phyloP scores from a whole-genome alignment of 345 rosid genomes.

The Syzygium grande region DNA sequence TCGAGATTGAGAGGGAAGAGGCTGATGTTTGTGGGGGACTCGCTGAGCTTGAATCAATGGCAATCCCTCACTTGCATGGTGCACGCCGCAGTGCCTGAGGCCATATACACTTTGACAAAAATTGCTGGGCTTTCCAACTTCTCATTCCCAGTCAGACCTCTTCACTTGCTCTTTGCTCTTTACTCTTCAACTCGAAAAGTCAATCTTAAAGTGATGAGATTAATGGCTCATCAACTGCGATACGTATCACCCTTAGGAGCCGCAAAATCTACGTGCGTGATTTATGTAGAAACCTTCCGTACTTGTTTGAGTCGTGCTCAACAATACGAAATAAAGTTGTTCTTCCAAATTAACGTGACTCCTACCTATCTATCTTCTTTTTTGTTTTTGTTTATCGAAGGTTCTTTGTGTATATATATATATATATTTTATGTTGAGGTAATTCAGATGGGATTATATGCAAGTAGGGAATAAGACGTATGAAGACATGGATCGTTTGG shows the following conservation, averaged over 20 bases:
- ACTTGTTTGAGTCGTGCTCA: too few species aligned
- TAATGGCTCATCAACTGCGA: background rate
- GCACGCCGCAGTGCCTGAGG: slow-evolving; percentile 8
- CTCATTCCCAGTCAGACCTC: slow-evolving; percentile 15
- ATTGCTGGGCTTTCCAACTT: slow-evolving; percentile 12
- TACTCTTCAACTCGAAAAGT: background rate
- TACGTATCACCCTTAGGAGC: background rate
- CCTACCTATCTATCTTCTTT: too few species aligned
- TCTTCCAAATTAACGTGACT: too few species aligned
- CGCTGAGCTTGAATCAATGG: slow-evolving; percentile 38
- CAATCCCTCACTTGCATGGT: slow-evolving; percentile 41
- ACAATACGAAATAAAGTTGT: too few species aligned
- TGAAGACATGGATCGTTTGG: slow-evolving; percentile 31
- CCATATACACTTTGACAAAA: background rate
- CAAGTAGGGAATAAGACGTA: slow-evolving; percentile 4
- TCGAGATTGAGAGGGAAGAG: slow-evolving; percentile 25
- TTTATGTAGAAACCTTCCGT: too few species aligned
- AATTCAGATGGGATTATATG: slow-evolving; percentile 28
- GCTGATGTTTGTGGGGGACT: slow-evolving; percentile 44
- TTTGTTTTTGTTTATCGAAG: background rate
- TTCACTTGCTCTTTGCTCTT: background rate
- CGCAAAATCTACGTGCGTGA: background rate
- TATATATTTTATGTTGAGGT: background rate
- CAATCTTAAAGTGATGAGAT: background rate
- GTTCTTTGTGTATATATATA: background rate